These are phyloP conservation scores for Candida cerambycidarum DNA, from an alignment of 805 yeast genomes.

Conservation along the genomic window DNA sequence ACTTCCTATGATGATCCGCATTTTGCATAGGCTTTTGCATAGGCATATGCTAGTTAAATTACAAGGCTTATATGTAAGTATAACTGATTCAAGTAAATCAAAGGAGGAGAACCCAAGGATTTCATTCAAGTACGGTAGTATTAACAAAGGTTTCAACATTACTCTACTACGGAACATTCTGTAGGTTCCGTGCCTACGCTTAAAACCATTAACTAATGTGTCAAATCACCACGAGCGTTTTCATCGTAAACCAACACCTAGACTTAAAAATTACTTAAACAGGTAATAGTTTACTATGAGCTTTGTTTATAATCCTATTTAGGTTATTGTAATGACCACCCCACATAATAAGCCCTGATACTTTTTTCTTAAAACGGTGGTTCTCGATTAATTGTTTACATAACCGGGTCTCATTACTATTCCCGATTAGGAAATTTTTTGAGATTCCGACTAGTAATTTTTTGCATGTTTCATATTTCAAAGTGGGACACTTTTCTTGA, in stretches of 20 bases:
- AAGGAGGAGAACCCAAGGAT: no score
- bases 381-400: constrained; percentile 1
- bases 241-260: not conserved
- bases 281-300: constrained; percentile 1
- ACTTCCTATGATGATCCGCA: no score
- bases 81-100: no score
- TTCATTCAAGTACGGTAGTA: no score
- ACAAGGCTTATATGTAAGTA: no score
- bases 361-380: constrained; percentile 1
- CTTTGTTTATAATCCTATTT: not conserved
- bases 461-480: constrained; percentile 5
- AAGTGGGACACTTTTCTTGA: constrained; percentile 3
- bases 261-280: constrained; percentile 1
- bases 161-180: no score
- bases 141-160: no score
- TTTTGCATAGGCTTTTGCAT: no score
- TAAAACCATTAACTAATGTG: no score
- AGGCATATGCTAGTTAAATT: no score
- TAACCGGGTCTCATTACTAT: constrained; percentile 12
- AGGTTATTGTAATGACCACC: constrained; percentile 6
- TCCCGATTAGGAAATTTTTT: constrained; percentile 20
- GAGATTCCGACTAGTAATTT: constrained; percentile 3
- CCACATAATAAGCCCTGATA: constrained; percentile 8
- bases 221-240: not conserved
- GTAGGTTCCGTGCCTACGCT: no score